Percentiles rank a stretch among this genome's conserved stretches.
Conservation (phyloP, 2,329 filamentous ascomycete genomes). For the Colletotrichum noveboracense region DNA sequence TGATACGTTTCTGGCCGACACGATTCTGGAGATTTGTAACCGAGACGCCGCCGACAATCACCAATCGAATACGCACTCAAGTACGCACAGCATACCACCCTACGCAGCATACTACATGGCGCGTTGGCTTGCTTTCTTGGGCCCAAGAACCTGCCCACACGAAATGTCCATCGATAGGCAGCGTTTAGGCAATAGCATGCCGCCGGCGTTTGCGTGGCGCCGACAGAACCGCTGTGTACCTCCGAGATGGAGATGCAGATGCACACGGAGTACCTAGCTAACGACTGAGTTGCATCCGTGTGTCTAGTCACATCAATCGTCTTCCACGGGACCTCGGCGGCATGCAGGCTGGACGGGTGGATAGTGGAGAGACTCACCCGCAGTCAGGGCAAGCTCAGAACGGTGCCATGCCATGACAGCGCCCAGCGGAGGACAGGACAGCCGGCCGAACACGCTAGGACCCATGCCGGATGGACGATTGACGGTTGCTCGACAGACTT, state of each 20-base stretch:
- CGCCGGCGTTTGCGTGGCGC: background rate
- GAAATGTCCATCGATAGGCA: background rate
- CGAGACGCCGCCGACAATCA: background rate
- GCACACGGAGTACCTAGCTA: background rate
- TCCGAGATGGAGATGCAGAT: background rate
- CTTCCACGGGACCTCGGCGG: conserved; percentile 16
- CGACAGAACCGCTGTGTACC: background rate
- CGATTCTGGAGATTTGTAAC: background rate
- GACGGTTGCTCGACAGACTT: conserved; percentile 19
- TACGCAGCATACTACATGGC: background rate
- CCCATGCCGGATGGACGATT: conserved; percentile 19
- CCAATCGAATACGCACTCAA: background rate
- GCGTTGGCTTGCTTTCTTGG: background rate
- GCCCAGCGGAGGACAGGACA: background rate
- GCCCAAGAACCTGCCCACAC: background rate
- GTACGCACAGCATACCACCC: background rate
- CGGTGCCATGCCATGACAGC: background rate
- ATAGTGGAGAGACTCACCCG: conserved; percentile 6
- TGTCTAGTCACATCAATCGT: conserved; percentile 3
- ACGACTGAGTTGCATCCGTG: background rate
- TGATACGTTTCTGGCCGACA: background rate
- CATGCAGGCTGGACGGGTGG: conserved; percentile 15
- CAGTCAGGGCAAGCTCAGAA: background rate
- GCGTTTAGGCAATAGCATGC: background rate
- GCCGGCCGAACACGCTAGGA: background rate